Evolutionary conservation across 768 basidiomycete genomes (phyloP), one percentile per base, ranked within the genome.

Genomic region (Phanerochaete carnosa): DNA sequence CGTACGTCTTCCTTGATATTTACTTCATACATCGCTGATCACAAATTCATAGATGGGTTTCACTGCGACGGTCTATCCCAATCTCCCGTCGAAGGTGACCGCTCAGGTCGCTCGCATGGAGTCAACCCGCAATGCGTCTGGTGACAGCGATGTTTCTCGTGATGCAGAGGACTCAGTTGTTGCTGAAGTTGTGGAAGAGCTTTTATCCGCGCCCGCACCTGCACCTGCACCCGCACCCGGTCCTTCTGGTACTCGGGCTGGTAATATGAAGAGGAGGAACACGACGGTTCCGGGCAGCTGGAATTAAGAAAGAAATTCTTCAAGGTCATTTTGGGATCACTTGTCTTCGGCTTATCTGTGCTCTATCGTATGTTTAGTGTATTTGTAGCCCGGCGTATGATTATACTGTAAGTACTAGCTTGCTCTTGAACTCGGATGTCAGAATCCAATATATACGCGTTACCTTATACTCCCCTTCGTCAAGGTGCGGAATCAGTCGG

Each of bases 61-160:
- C 54, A 39, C 54, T 3, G 3, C 54, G 2, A 15, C 35, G 2
- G 54, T 12, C 54, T 79, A 86, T 70, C 84, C 87, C 37, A 76
- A 79, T 68, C 79, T 90, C 63, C 78, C 76, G 68, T 72, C 76
- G 19, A 79, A 82, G 64, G 64, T 89, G 26, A 60, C 47, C 45
- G 45, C 61, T 11, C 67, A 62, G 33, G 60, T 72, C n/a, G 28
- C 60, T 16, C 65, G 53, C 32, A n/a, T 50, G 16, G 51, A 52
- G 39, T 15, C 13, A 12, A 25, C 25, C n/a, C 54, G 54, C 26
- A 11, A 52, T 16, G 63, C 55, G 16, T 23, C 19, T 12, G 37
- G 22, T 5, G 56, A 45, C 1, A 28, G 22, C 28, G 54, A 55
- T 22, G 22, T 35, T n/a, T 45, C 61, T 52, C 58, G 58, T 26